A percentile compares a stretch with the other conserved stretches of the same genome.
These are phyloP conservation scores for Aspergillus transmontanensis DNA, from an alignment of 2,329 filamentous ascomycete genomes.

Conservation along the genomic window DNA sequence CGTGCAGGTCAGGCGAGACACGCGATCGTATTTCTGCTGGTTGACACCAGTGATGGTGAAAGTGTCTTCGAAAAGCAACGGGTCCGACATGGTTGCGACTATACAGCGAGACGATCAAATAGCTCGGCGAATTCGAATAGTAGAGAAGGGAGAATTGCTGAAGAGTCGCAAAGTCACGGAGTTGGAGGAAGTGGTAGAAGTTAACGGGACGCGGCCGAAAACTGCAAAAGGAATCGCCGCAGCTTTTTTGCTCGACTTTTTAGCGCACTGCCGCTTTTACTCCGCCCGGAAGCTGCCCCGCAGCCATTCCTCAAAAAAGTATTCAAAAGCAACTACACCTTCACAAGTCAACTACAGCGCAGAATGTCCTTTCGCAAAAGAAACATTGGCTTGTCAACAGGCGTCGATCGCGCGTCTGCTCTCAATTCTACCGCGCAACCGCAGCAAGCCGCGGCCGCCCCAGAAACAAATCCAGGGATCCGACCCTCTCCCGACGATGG, in stretches of 20 bases:
- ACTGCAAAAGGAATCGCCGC: slow-evolving; percentile 12
- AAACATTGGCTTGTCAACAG: slow-evolving; percentile 59
- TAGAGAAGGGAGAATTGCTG: neutral
- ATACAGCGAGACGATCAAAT: slow-evolving; percentile 1
- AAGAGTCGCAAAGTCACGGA: neutral
- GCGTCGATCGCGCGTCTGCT: slow-evolving; percentile 35
- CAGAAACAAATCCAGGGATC: slow-evolving; percentile 54
- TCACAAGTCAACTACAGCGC: neutral
- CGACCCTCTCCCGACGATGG: slow-evolving; percentile 89
- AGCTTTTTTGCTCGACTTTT: slow-evolving; percentile 29
- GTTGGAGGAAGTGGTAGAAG: neutral
- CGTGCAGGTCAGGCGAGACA: slow-evolving; percentile 78
- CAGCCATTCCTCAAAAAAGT: slow-evolving; percentile 22
- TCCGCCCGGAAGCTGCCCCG: slow-evolving; percentile 24
- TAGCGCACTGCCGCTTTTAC: slow-evolving; percentile 29
- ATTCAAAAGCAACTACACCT: slow-evolving; percentile 6
- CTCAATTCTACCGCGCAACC: slow-evolving; percentile 29
- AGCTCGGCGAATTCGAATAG: neutral
- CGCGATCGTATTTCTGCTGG: slow-evolving; percentile 90
- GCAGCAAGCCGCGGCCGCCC: slow-evolving; percentile 29
- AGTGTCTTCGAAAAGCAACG: slow-evolving; percentile 89
- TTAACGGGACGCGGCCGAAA: slow-evolving; percentile 5
- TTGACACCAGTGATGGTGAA: slow-evolving; percentile 82
- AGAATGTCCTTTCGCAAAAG: slow-evolving; percentile 70
- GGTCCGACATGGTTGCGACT: slow-evolving; percentile 70